Evolutionary conservation across 2,329 filamentous ascomycete species (phyloP), one percentile per base, ranked within the genome.

Genomic region (Dothistroma pini): DNA sequence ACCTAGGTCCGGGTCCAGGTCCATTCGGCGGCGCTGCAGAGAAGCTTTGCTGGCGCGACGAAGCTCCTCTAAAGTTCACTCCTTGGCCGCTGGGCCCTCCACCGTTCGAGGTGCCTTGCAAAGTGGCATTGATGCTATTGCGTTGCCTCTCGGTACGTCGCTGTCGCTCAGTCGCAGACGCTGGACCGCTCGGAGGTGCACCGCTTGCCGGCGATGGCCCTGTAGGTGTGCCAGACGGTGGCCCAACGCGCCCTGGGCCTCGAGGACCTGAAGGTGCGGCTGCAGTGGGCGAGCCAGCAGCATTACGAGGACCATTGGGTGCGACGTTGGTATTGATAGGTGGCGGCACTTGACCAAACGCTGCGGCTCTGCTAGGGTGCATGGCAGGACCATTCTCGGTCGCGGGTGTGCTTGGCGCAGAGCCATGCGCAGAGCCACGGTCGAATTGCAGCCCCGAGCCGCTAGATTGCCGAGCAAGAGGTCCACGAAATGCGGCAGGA

Each of bases 1-100:
- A 22, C 53, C 60, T 35, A 47, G 57, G 35, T 22, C 54, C 52
- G 31, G 54, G n/a, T n/a, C 56, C 35, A 57, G 65, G 58, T 14
- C 55, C 55, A 38, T 49, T 57, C 9, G 55, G 55, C 10, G 55
- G 44, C 10, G 47, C 56, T 32, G 61, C 56, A 25, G 67, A 64
- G 56, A 65, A 54, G 54, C 67, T 70, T 56, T 62, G 58, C 58
- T 69, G 69, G 12, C 69, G 56, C 57, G 67, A 58, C n/a, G 69
- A 66, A 34, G 72, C 73, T 11, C 73, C 74, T 52, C 72, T 64
- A 59, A 74, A 70, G 38, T 69, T 70, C 19, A 71, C 67, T 50
- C 68, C 66, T 62, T 70, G 69, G 29, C 60, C 55, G 25, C 60
- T 55, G 8, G 67, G 57, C 10, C 54, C 59, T 29, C 59, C 54